Percentiles rank a stretch among this genome's conserved stretches.
Evolutionary conservation across 2,329 filamentous ascomycete genomes (phyloP).

Genomic region (Fusarium longipes): DNA sequence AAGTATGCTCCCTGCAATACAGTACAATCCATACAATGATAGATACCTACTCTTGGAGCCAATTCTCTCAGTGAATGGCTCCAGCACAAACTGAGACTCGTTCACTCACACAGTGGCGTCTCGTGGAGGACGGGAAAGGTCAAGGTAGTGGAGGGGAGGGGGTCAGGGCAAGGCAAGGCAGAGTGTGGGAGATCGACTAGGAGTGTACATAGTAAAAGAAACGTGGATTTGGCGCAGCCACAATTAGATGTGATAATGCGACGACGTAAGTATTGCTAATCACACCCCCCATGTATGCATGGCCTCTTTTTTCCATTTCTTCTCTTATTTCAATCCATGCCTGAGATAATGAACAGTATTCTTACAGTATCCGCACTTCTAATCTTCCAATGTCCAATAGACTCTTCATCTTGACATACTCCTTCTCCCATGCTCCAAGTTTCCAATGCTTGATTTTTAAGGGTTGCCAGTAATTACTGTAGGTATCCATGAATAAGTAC

Average conservation of each 20-base stretch:
- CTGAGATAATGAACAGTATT: conserved; percentile 3
- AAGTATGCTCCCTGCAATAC: too few relatives aligned
- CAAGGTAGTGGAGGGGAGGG: conserved; percentile 12
- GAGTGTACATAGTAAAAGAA: conserved; percentile 23
- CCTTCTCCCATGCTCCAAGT: conserved; percentile 40
- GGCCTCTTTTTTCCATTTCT: conserved; percentile 1
- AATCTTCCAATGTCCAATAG: conserved; percentile 26
- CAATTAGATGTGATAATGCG: conserved; percentile 28
- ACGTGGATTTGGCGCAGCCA: conserved; percentile 32
- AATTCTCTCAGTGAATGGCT: conserved; percentile 15
- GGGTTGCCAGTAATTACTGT: not conserved
- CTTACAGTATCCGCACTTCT: not conserved
- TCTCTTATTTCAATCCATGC: conserved; percentile 3
- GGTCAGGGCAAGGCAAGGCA: conserved; percentile 7
- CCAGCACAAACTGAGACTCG: conserved; percentile 3
- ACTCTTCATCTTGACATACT: conserved; percentile 12
- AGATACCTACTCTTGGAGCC: conserved; percentile 3
- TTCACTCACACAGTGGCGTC: conserved; percentile 22
- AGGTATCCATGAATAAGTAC: too few relatives aligned
- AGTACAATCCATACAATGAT: not conserved
- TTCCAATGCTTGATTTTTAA: conserved; percentile 20
- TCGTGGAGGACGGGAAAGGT: conserved; percentile 26
- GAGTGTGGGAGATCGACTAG: not conserved
- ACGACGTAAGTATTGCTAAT: conserved; percentile 11
- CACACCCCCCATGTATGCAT: conserved; percentile 11